Evolutionary conservation across 257 asterid genomes (phyloP).

Genomic region (Parsonsia alboflavescens): DNA sequence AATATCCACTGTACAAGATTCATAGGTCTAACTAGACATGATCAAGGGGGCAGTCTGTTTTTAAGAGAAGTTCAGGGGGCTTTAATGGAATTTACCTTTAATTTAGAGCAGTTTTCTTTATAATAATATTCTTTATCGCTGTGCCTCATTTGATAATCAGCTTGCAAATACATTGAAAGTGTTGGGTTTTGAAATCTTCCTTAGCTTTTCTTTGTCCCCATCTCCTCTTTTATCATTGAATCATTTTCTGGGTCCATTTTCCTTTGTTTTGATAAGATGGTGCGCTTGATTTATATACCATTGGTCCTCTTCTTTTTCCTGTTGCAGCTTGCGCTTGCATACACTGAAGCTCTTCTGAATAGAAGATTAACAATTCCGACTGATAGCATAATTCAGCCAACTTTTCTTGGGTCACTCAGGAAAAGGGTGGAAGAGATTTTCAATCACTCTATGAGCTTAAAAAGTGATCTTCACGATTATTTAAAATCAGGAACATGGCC

Average conservation of each 20-base stretch:
- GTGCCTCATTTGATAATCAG: neutral
- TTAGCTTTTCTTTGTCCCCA: neutral
- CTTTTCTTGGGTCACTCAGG: constrained; percentile 73
- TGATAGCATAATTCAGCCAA: constrained; percentile 66
- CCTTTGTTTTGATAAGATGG: neutral
- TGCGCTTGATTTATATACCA: neutral
- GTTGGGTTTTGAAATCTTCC: neutral
- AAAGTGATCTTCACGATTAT: constrained; percentile 34
- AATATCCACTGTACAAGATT: too few relatives aligned
- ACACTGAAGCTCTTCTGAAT: constrained; percentile 58
- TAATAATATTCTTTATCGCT: neutral
- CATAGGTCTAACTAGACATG: too few relatives aligned
- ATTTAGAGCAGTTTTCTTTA: neutral
- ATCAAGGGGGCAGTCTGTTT: too few relatives aligned
- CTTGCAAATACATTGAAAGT: neutral
- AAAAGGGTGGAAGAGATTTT: constrained; percentile 78
- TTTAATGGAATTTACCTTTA: neutral
- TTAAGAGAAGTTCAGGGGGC: neutral
- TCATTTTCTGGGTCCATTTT: neutral
- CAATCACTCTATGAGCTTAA: constrained; percentile 26
- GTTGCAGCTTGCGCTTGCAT: constrained; percentile 77
- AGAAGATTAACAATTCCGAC: constrained; percentile 52
- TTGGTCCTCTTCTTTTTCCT: neutral
- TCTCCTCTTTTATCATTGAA: neutral
- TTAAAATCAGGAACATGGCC: constrained; percentile 63